Base-by-base conservation (phyloP, 257 asterid species). In the Solanum rostratum region DNA sequence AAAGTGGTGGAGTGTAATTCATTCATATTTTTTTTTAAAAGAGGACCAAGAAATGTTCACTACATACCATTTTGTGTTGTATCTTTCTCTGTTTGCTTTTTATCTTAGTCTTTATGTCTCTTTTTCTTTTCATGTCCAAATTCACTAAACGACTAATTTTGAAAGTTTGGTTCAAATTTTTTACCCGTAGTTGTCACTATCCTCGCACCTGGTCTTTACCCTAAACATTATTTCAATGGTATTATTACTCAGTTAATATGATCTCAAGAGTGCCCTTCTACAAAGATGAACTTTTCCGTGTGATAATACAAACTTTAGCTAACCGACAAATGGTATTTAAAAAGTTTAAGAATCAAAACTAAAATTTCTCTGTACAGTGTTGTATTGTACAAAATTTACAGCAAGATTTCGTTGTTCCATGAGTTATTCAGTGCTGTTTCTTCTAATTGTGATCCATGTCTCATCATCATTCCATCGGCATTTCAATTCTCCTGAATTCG, bases 371-470 rank as follows among this genome's bases (percentile, higher is more conserved):
- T 70, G 10, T 41, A 70, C 53, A 19, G 11, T 41, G 20, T 41
- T 70, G 79, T 70, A 41, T 70, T 6, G 54, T 70, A 41, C 54
- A 70, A 70, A 41, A 70, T 19, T 70, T 70, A 70, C 54, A 41
- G 33, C 50, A 70, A 70, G 4, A 20, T 66, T 3, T 69, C 30
- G 39, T 37, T 1, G 27, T 84, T 20, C 69, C 10, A n/a, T 82
- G 4, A 79, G 45, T 10, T 79, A 85, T 43, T n/a, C 63, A 76
- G 54, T 46, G 78, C 74, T 46, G 78, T 74, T 80, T 63, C 85
- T 81, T 88, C 94, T 87, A 2, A 92, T 86, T 68, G 89, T 89
- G 60, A 88, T 84, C 97, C 96, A 93, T 6, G 70, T 85, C 16
- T 90, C 89, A 19, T 90, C 92, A 19, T 85, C 82, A 27, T 14